Evolutionary conservation across 345 rosid genomes (phyloP).

Genomic region (Nephelium lappaceum): DNA sequence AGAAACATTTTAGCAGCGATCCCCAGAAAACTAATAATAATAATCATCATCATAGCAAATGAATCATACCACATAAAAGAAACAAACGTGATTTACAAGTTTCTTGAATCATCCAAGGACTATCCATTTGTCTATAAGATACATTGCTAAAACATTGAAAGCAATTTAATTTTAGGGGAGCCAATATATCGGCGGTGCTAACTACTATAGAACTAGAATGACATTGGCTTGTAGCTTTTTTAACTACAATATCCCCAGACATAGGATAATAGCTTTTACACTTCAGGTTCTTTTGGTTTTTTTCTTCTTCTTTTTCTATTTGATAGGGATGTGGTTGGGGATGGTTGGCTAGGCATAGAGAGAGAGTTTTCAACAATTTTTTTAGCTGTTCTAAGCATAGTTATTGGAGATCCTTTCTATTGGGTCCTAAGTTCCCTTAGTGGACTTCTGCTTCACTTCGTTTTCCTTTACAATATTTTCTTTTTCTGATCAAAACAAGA

Average conservation of each 20-base stretch:
- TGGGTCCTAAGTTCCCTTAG: background rate
- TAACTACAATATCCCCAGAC: background rate
- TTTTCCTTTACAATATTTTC: background rate
- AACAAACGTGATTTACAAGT: background rate
- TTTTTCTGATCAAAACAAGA: background rate
- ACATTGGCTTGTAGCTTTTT: background rate
- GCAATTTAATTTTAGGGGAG: background rate
- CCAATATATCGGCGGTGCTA: background rate
- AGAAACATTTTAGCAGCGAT: constrained; percentile 28
- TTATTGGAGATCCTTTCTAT: background rate
- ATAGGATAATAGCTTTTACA: no score
- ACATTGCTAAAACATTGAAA: background rate
- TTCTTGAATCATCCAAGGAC: background rate
- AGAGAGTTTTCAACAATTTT: no score
- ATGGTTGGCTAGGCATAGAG: no score
- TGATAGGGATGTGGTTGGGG: no score
- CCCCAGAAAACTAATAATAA: background rate
- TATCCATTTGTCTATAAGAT: background rate
- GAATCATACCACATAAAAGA: background rate
- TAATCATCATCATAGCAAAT: background rate
- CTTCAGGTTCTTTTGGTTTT: no score
- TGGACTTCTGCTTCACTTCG: background rate
- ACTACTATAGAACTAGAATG: background rate
- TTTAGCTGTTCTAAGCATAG: background rate
- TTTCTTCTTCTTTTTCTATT: no score